Evolutionary conservation across 257 asterid genomes (phyloP).

Genomic region (Oldenlandia corymbosa): DNA sequence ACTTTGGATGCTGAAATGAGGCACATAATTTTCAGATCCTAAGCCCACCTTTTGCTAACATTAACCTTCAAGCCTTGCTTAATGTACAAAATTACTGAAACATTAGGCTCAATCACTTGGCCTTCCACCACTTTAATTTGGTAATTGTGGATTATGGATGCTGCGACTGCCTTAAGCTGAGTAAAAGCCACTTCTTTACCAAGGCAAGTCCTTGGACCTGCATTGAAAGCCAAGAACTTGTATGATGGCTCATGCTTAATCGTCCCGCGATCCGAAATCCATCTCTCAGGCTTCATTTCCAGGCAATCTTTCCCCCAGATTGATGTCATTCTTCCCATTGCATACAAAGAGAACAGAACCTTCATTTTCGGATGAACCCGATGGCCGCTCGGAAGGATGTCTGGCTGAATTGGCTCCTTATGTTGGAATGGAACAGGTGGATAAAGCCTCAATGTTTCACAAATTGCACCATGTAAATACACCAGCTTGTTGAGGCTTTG

Average conservation of each 20-base stretch:
- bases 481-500: slow-evolving; percentile 38
- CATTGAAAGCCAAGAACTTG: slow-evolving; percentile 68
- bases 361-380: slow-evolving; percentile 46
- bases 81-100: slow-evolving; percentile 53
- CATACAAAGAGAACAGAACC: slow-evolving; percentile 40
- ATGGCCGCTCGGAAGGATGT: slow-evolving; percentile 56
- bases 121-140: slow-evolving; percentile 35
- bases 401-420: slow-evolving; percentile 37
- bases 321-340: slow-evolving; percentile 66
- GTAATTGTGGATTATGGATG: slow-evolving; percentile 44
- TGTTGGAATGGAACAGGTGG: slow-evolving; percentile 76
- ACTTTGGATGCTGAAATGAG: not conserved
- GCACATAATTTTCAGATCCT: not conserved
- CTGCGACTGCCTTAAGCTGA: slow-evolving; percentile 53
- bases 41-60: slow-evolving; percentile 38
- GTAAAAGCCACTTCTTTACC: slow-evolving; percentile 63
- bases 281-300: slow-evolving; percentile 64
- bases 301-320: slow-evolving; percentile 58
- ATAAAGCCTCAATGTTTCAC: slow-evolving; percentile 52
- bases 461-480: slow-evolving; percentile 53
- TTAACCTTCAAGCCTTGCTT: slow-evolving; percentile 52
- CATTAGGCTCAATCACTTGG: slow-evolving; percentile 41
- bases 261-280: slow-evolving; percentile 58
- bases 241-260: slow-evolving; percentile 64
- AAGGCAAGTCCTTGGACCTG: slow-evolving; percentile 69